Evolutionary conservation across 805 yeast species (phyloP), one percentile per base, ranked within the genome.

Genomic region (Priceomyces castillae): DNA sequence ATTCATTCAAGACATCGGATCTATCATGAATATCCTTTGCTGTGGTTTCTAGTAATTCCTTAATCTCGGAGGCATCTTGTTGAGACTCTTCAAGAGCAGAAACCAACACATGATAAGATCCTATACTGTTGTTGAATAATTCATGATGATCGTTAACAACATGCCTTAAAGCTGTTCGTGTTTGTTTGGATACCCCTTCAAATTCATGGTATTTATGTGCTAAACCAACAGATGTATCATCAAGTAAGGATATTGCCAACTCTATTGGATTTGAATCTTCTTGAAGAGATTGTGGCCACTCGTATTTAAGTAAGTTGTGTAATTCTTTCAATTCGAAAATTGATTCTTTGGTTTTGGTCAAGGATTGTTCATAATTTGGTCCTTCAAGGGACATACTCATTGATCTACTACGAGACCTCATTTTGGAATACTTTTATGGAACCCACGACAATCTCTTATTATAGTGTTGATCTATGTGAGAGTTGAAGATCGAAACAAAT

Each of bases 171-270:
- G 81, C 77, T 14, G 58, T 58, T 12, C 82, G 77, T 10, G 90
- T 76, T 41, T 77, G 69, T 18, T 69, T 67, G 47, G 83, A 80
- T 36, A 89, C 62, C 38, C 76, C 74, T 34, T 74, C 69, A 52
- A 92, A 92, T 47, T 87, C 90, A 1, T 73, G 73, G 45, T 74
- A 73, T 46, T 83, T 78, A 54, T 82, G 84, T 0, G 96, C 95
- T 54, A 87, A 66, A 0, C 98, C 98, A n/a, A 90, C 94, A 0
- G 96, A 86, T 2, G 95, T 81, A 53, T 82, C 84, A 62, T 92
- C 97, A 54, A 90, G 69, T 44, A 94, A 70, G 1, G 90, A 81
- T 31, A 92, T 70, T 0, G 97, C 97, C 41, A 84, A 70, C 53
- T 89, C 97, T 37, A 94, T 73, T 1, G 96, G 95, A 58, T 89